Percentiles rank a stretch among this genome's conserved stretches.
These are phyloP conservation scores for Aspergillus floridensis DNA, from an alignment of 2,329 filamentous ascomycete genomes.

Conservation along the genomic window DNA sequence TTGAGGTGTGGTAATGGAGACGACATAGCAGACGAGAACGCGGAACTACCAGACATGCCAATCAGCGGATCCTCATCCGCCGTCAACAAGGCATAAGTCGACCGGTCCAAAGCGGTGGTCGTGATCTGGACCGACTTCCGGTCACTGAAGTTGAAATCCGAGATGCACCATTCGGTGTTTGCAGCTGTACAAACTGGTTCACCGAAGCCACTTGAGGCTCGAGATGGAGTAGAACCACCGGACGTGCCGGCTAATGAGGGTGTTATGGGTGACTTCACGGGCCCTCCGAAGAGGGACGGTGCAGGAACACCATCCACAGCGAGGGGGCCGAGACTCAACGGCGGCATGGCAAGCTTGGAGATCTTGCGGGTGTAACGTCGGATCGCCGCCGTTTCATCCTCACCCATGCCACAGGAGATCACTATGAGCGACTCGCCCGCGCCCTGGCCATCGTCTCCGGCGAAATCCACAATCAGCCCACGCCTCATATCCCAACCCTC, in stretches of 20 bases:
- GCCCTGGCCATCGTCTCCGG: slow-evolving; percentile 70
- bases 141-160: slow-evolving; percentile 61
- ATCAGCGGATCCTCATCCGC: slow-evolving; percentile 75
- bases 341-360: slow-evolving; percentile 30
- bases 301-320: slow-evolving; percentile 19
- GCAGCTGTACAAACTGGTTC: slow-evolving; percentile 34
- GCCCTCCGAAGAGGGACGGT: slow-evolving; percentile 53
- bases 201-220: slow-evolving; percentile 31
- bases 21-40: slow-evolving; percentile 53
- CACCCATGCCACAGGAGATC: slow-evolving; percentile 68
- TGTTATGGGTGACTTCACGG: slow-evolving; percentile 25
- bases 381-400: slow-evolving; percentile 53
- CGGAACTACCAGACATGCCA: slow-evolving; percentile 55
- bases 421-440: slow-evolving; percentile 76
- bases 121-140: slow-evolving; percentile 63
- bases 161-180: slow-evolving; percentile 65
- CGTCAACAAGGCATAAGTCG: slow-evolving; percentile 68
- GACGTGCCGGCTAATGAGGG: slow-evolving; percentile 7
- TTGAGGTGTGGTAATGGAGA: slow-evolving; percentile 53
- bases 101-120: slow-evolving; percentile 69
- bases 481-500: slow-evolving; percentile 91
- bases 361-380: slow-evolving; percentile 59
- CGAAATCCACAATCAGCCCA: slow-evolving; percentile 83
- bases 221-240: slow-evolving; percentile 29
- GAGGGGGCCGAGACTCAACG: not conserved